Conservation (phyloP, 176 grass and related monocot species). For the Carex parvula region DNA sequence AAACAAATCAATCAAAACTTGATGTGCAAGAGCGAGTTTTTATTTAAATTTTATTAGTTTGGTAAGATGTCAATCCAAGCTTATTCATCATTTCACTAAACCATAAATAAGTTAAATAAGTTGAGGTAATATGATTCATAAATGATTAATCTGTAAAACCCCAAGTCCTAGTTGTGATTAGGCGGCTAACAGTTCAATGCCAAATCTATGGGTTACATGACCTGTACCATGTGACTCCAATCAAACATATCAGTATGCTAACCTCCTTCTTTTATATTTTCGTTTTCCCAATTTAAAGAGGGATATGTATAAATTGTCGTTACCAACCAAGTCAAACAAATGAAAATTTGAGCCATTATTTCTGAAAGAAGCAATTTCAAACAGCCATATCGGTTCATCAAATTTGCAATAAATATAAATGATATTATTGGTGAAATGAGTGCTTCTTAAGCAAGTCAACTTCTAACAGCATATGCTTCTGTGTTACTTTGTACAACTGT, state of each 20-base stretch:
- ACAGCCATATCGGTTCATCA: not conserved
- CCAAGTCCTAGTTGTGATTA: not conserved
- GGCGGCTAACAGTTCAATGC: not conserved
- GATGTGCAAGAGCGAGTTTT: too few relatives aligned
- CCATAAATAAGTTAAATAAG: not conserved
- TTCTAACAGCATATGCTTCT: not conserved
- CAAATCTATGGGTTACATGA: not conserved
- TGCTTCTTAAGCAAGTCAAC: constrained; percentile 1
- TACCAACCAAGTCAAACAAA: constrained; percentile 3
- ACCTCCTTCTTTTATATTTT: not conserved
- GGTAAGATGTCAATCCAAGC: not conserved
- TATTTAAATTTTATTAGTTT: not conserved
- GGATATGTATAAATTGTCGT: not conserved
- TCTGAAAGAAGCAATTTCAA: not conserved
- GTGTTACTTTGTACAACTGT: not conserved
- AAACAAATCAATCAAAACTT: too few relatives aligned
- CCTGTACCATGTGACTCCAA: constrained; percentile 17
- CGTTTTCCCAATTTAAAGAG: not conserved
- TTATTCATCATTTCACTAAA: not conserved
- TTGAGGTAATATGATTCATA: not conserved
- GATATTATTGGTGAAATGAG: constrained; percentile 17
- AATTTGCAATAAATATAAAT: too few relatives aligned
- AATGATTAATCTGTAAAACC: not conserved
- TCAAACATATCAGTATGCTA: not conserved
- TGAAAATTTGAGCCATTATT: not conserved